Conservation (phyloP, 345 rosid genomes). For the Populus ilicifolia region DNA sequence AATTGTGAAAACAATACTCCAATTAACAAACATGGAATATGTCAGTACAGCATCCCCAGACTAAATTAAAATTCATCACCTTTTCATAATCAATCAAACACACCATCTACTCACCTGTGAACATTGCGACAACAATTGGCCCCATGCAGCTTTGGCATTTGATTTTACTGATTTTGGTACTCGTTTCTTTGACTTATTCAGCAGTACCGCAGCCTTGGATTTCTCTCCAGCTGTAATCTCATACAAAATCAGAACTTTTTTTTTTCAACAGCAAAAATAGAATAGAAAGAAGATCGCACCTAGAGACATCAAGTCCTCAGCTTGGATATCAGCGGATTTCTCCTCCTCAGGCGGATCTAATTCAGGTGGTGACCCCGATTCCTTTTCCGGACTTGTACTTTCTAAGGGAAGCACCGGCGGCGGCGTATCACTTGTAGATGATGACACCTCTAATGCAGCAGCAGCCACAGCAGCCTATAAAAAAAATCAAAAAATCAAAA, state of each 20-base stretch:
- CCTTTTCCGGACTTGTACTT: slow-evolving; percentile 39
- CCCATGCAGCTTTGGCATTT: slow-evolving; percentile 68
- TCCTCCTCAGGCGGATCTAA: slow-evolving; percentile 63
- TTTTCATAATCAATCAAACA: not conserved
- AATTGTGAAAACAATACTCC: not conserved
- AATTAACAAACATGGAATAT: not conserved
- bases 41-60: no score
- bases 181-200: slow-evolving; percentile 41
- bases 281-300: slow-evolving; percentile 49
- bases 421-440: slow-evolving; percentile 42
- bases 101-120: slow-evolving; percentile 49
- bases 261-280: not conserved
- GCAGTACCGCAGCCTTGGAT: slow-evolving; percentile 27
- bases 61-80: not conserved
- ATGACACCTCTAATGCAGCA: slow-evolving; percentile 46
- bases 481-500: slow-evolving; percentile 25
- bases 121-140: slow-evolving; percentile 81
- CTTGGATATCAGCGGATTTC: slow-evolving; percentile 44
- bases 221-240: slow-evolving; percentile 42
- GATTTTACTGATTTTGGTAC: slow-evolving; percentile 28
- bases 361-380: slow-evolving; percentile 50
- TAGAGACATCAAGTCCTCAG: slow-evolving; percentile 44
- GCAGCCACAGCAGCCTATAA: slow-evolving; percentile 30
- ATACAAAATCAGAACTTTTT: slow-evolving; percentile 4
- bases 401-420: slow-evolving; percentile 32